A percentile compares a stretch with the other conserved stretches of the same genome.
These are phyloP conservation scores for Populus nigra DNA, from an alignment of 345 rosid species.

Conservation along the genomic window DNA sequence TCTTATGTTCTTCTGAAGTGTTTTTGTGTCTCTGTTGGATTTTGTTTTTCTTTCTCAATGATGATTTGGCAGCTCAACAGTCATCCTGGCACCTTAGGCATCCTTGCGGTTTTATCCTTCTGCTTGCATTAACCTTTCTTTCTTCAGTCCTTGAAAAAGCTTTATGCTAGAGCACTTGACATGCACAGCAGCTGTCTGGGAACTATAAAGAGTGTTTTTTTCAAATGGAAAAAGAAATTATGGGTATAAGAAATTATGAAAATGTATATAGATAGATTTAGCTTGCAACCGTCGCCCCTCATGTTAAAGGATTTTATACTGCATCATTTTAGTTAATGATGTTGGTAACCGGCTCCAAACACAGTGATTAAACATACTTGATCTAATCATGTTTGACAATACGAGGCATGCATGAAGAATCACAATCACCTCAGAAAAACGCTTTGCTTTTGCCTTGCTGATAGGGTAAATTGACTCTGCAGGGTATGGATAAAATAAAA, in stretches of 20 bases:
- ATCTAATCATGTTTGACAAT: neutral
- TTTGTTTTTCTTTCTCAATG: neutral
- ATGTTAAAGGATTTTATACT: neutral
- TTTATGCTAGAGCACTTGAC: neutral
- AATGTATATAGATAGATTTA: neutral
- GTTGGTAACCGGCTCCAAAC: neutral
- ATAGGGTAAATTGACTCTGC: slow-evolving; percentile 12
- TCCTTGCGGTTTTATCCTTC: neutral
- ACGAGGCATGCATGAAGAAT: neutral
- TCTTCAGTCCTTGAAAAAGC: neutral
- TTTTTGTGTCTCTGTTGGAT: neutral
- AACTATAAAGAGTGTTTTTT: neutral
- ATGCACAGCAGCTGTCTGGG: neutral
- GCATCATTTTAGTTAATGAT: neutral
- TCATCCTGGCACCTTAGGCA: neutral
- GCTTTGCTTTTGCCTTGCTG: neutral
- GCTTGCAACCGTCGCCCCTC: neutral
- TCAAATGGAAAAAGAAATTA: neutral
- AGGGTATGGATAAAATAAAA: slow-evolving; percentile 99
- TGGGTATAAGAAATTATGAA: too few relatives aligned
- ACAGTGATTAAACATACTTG: neutral
- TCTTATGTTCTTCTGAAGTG: neutral
- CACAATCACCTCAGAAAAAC: neutral
- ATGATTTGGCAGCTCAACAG: neutral
- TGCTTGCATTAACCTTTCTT: neutral